A percentile compares a stretch with the other conserved stretches of the same genome.
phyloP scores from a whole-genome alignment of 2,329 filamentous ascomycete species.

The Myriosclerotinia scirpicola region DNA sequence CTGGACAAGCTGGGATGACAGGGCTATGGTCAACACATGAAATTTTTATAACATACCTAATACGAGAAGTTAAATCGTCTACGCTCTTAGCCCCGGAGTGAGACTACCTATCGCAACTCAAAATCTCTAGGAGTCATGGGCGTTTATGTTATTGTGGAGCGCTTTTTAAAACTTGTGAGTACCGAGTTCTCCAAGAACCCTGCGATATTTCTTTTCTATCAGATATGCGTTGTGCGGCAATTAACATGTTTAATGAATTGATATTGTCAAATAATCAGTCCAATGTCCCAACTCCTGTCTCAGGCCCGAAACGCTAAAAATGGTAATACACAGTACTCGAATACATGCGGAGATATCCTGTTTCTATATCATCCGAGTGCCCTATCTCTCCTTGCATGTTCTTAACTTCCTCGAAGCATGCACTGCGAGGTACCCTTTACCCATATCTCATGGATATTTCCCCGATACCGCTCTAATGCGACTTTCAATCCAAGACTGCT shows the following conservation, averaged over 20 bases:
- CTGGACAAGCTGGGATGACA: slow-evolving; percentile 64
- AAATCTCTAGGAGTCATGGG: not conserved
- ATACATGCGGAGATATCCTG: not conserved
- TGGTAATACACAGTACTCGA: not conserved
- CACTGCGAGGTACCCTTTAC: slow-evolving; percentile 7
- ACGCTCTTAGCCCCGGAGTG: not conserved
- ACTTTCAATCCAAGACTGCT: slow-evolving; percentile 18
- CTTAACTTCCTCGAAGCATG: not conserved
- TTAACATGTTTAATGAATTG: not conserved
- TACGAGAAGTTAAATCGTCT: not conserved
- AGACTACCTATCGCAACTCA: not conserved
- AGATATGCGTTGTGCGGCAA: not conserved
- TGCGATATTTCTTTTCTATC: not conserved
- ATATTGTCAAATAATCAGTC: not conserved
- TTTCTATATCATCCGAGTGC: not conserved
- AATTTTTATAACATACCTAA: not conserved
- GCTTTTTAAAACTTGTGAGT: not conserved
- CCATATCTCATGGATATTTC: slow-evolving; percentile 17
- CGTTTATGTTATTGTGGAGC: not conserved
- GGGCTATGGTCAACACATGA: not conserved
- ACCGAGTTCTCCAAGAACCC: not conserved
- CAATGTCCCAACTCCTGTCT: not conserved
- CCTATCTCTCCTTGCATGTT: not conserved
- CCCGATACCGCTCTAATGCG: slow-evolving; percentile 7
- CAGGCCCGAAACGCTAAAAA: not conserved